Conservation (phyloP, 179 eudicot species). For the Pouteria campechiana region DNA sequence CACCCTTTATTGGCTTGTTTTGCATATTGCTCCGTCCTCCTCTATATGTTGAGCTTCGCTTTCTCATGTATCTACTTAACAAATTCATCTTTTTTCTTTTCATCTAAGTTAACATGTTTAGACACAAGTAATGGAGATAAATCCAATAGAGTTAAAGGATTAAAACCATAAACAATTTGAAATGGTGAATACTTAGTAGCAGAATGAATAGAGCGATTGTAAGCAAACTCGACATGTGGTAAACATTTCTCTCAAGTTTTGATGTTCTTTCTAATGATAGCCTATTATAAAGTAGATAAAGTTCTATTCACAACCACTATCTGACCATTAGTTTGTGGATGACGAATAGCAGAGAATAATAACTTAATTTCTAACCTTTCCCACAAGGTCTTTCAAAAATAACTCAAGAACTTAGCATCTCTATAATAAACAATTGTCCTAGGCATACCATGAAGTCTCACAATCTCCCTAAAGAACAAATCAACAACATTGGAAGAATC, state of each 20-base stretch:
- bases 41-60: neutral
- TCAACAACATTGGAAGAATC: neutral
- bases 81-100: neutral
- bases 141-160: slow-evolving; percentile 3
- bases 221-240: too few species aligned
- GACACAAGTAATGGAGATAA: neutral
- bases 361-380: neutral
- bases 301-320: neutral
- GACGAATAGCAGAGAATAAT: neutral
- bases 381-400: slow-evolving; percentile 5
- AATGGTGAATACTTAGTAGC: neutral
- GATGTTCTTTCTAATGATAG: neutral
- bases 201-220: too few species aligned
- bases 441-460: slow-evolving; percentile 6
- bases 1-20: neutral
- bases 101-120: neutral
- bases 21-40: neutral
- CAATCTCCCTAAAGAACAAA: slow-evolving; percentile 3
- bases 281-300: neutral
- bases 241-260: slow-evolving; percentile 6
- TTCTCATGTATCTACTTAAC: neutral
- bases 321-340: slow-evolving; percentile 9
- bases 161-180: slow-evolving; percentile 4
- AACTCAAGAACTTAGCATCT: slow-evolving; percentile 10
- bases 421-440: neutral